Conservation (phyloP, 23 red algal genomes). For the Agarophyton chilense region DNA sequence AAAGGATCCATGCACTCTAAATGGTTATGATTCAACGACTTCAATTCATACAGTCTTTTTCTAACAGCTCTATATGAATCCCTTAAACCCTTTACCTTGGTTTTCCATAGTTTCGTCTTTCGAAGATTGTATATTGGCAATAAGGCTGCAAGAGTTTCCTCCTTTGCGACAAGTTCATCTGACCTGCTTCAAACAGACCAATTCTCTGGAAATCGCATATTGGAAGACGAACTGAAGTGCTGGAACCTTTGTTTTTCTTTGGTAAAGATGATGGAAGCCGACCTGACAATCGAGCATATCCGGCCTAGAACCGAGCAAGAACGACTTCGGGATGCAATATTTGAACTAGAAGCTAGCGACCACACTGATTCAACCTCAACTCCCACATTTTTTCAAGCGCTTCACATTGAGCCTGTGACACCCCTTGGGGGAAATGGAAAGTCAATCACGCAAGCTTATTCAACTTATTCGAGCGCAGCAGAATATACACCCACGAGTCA, state of each 20-base stretch:
- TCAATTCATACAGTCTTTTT: neutral
- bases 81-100: neutral
- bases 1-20: neutral
- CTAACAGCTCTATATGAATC: neutral
- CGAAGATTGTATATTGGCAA: no score
- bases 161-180: neutral
- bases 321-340: slow-evolving; percentile 2
- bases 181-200: neutral
- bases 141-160: neutral
- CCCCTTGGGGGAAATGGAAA: neutral
- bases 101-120: no score
- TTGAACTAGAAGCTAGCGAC: neutral
- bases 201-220: neutral
- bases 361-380: no score
- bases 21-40: neutral
- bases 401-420: neutral
- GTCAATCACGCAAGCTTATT: neutral
- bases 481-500: neutral
- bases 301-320: slow-evolving; percentile 15
- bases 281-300: slow-evolving; percentile 12
- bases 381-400: neutral
- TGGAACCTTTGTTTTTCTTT: neutral
- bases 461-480: neutral
- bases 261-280: slow-evolving; percentile 26
- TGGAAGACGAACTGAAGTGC: neutral